Conservation (phyloP, 2,329 filamentous ascomycete genomes). For the Diplodia corticola region DNA sequence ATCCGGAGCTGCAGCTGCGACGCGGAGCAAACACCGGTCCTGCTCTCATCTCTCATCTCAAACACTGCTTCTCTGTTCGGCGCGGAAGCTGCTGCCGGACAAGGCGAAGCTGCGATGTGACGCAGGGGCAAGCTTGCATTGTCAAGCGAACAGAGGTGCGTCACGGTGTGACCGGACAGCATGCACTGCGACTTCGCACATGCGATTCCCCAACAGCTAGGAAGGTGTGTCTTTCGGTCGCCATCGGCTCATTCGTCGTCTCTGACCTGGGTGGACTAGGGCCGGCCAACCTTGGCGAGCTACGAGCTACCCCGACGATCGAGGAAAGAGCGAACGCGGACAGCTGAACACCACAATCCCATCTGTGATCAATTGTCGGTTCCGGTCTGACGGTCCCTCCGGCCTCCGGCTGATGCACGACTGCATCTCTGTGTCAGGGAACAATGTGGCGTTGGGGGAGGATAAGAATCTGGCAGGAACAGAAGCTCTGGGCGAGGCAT, state of each 20-base stretch:
- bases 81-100: background rate
- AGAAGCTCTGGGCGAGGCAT: background rate
- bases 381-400: background rate
- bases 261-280: background rate
- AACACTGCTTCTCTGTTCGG: background rate
- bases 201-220: background rate
- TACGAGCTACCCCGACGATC: too few species aligned
- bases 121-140: background rate
- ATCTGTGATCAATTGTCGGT: background rate
- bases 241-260: background rate
- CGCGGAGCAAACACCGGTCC: too few species aligned
- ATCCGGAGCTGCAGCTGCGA: background rate
- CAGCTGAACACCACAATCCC: background rate
- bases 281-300: too few species aligned
- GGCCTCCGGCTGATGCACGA: too few species aligned
- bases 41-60: too few species aligned
- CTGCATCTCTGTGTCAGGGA: background rate
- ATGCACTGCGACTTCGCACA: background rate
- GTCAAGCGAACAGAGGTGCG: background rate
- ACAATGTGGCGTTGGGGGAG: background rate
- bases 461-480: background rate
- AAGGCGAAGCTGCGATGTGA: background rate
- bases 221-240: background rate
- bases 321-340: background rate
- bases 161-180: too few species aligned